These are phyloP conservation scores for Lolium multiflorum DNA, from an alignment of 176 grass and related monocot species.

Conservation along the genomic window DNA sequence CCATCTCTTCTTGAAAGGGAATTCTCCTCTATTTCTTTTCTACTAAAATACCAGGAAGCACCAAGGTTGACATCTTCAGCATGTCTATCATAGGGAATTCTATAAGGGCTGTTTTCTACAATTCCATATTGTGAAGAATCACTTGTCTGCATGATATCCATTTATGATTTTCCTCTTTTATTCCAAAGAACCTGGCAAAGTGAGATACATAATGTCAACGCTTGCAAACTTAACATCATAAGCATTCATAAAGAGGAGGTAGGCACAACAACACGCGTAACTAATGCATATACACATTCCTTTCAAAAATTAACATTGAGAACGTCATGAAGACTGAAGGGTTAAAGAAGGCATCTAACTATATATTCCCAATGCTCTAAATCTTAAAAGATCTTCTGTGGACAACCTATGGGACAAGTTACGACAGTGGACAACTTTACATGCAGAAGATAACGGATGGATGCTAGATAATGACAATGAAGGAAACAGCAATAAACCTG, in stretches of 20 bases:
- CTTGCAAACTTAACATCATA: slow-evolving; percentile 32
- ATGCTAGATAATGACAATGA: background rate
- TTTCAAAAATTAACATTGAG: background rate
- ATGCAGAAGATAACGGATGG: background rate
- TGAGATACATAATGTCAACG: slow-evolving; percentile 21
- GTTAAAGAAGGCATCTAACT: background rate
- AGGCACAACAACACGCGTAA: background rate
- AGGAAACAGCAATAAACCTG: background rate
- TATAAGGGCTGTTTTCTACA: slow-evolving; percentile 72
- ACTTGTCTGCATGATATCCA: slow-evolving; percentile 55
- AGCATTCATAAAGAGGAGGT: background rate
- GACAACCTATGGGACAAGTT: too few relatives aligned
- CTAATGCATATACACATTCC: background rate
- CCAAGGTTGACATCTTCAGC: slow-evolving; percentile 57
- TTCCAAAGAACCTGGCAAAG: slow-evolving; percentile 40
- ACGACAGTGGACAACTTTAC: background rate
- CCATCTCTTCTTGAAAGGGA: slow-evolving; percentile 74
- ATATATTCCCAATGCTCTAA: background rate
- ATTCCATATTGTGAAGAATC: slow-evolving; percentile 61
- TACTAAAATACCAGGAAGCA: slow-evolving; percentile 89
- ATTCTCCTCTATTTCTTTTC: slow-evolving; percentile 93
- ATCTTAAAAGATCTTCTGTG: background rate
- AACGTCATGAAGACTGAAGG: background rate
- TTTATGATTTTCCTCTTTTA: slow-evolving; percentile 28
- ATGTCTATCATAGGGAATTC: slow-evolving; percentile 48